Evolutionary conservation across 345 rosid species (phyloP), one percentile per base, ranked within the genome.

Genomic region (Garcia nutans): DNA sequence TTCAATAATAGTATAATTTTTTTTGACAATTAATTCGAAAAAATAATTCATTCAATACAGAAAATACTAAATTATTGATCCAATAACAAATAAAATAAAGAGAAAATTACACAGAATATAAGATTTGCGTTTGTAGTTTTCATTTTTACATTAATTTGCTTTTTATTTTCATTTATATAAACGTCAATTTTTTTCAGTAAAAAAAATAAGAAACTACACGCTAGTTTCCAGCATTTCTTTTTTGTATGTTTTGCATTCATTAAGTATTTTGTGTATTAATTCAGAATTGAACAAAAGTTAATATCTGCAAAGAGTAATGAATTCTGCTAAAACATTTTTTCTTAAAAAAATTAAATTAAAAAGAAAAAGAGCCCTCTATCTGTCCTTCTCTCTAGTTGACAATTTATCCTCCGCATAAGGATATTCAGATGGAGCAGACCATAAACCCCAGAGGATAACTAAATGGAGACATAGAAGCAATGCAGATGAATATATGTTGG

Each of bases 401-500:
- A 49, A 10, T 61, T 71, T 7, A 16, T 52, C 49, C 13, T 72
- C 77, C 28, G 5, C 15, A 42, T 86, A 89, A 72, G 97, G 97
- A 81, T 84, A 78, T 47, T 85, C 84, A 0, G 91, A 75, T 17
- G 90, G 87, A 49, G 86, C 90, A 44, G 80, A 82, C 93, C 96
- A 90, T 26, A 93, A 83, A 66, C 99, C 98, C 85, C 84, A 83
- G 10, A 96, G 81, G 59, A 89, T 82, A 28, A 84, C 56, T 44
- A 84, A 79, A 82, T 93, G 94, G 54, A 93, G 88, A 77, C 82
- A 80, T 42, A 90, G 74, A 61, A 96, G 90, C 79, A 86, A 70
- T 58, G 84, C 87, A 24, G 99, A 96, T 24, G 99, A 93, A 77
- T 79, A 82, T 9, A 75, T 24, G 72, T 81, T 88, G 55, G 98